A percentile compares a stretch with the other conserved stretches of the same genome.
phyloP scores from a whole-genome alignment of 345 rosid species.

The Hibiscus trionum region DNA sequence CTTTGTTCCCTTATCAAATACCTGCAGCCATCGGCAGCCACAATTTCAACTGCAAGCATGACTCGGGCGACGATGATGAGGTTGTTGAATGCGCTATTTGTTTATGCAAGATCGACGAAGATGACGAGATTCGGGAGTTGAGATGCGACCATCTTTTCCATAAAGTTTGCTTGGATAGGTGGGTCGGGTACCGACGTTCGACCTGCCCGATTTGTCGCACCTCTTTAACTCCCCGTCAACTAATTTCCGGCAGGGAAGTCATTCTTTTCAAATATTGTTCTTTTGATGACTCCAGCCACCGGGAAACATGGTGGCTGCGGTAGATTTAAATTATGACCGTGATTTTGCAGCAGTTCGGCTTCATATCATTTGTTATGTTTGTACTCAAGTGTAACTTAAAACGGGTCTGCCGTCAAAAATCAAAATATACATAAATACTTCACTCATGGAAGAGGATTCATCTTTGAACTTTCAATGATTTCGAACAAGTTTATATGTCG shows the following conservation, averaged over 20 bases:
- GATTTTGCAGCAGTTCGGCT: background rate
- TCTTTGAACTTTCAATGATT: background rate
- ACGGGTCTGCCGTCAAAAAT: background rate
- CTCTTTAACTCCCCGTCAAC: conserved; percentile 1
- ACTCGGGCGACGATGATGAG: background rate
- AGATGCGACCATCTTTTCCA: conserved; percentile 37
- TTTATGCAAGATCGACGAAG: conserved; percentile 16
- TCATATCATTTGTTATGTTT: background rate
- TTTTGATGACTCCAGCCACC: conserved; percentile 5
- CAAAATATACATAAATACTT: background rate
- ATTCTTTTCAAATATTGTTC: conserved; percentile 9
- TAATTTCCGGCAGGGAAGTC: conserved; percentile 5
- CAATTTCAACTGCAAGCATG: background rate
- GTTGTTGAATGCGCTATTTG: conserved; percentile 22
- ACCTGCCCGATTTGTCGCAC: conserved; percentile 39
- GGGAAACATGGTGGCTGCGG: conserved; percentile 35
- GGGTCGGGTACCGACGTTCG: conserved; percentile 9
- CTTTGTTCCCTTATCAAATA: background rate
- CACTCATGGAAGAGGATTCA: background rate
- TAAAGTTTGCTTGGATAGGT: conserved; percentile 30
- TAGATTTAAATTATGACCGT: background rate
- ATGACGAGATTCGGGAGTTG: conserved; percentile 21
- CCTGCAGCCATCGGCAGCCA: background rate
- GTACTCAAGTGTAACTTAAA: background rate
- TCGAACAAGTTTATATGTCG: background rate